Percentiles rank a stretch among this genome's conserved stretches.
Evolutionary conservation across 2,329 filamentous ascomycete species (phyloP).

Genomic region (Talaromyces sp.): DNA sequence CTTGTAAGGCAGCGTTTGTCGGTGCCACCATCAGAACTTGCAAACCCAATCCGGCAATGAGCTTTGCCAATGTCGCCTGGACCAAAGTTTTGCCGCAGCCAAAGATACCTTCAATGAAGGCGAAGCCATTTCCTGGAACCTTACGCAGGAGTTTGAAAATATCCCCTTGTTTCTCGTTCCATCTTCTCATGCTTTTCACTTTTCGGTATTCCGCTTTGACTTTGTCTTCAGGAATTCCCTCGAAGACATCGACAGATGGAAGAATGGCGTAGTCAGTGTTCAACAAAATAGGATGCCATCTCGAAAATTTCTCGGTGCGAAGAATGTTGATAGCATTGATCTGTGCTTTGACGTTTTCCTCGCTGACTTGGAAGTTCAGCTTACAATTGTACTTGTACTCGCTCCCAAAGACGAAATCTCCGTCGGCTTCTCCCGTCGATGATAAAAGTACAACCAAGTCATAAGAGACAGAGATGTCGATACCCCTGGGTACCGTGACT

Average conservation of each 20-base stretch:
- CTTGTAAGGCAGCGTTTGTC: not conserved
- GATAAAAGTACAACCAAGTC: no score
- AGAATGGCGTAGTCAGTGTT: not conserved
- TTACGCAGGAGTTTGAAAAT: not conserved
- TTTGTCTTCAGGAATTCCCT: not conserved
- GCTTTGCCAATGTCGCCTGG: not conserved
- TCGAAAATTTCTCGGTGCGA: no score
- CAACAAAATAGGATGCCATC: not conserved
- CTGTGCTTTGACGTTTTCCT: no score
- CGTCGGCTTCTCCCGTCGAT: no score
- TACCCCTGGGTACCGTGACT: no score
- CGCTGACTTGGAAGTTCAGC: no score
- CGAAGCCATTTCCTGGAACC: not conserved
- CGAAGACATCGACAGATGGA: not conserved
- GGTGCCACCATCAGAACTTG: not conserved
- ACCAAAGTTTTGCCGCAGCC: not conserved
- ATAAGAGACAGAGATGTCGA: no score
- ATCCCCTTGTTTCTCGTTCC: not conserved
- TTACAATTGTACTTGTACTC: no score
- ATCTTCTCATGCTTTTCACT: not conserved
- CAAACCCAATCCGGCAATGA: not conserved
- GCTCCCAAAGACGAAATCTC: no score
- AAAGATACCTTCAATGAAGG: conserved; percentile 1
- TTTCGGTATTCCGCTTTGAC: not conserved
- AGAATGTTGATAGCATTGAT: no score